These are phyloP conservation scores for Boletus sensibilis DNA, from an alignment of 768 basidiomycete species.

Conservation along the genomic window DNA sequence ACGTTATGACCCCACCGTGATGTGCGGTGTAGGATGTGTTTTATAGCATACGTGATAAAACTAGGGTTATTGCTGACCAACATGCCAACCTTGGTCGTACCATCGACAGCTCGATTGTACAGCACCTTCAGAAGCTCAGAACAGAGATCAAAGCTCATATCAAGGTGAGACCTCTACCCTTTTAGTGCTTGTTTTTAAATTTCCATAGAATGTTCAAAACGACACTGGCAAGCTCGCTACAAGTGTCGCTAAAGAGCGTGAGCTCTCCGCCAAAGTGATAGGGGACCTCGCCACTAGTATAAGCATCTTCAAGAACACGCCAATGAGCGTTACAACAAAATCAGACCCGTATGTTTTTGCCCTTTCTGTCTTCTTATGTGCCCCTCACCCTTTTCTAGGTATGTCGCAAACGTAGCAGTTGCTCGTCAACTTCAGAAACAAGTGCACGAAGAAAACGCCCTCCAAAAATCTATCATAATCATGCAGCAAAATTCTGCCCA, in stretches of 20 bases:
- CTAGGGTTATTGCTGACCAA: conserved; percentile 89
- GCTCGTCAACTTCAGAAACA: conserved; percentile 82
- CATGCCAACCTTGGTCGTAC: conserved; percentile 96
- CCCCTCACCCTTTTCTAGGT: conserved; percentile 37
- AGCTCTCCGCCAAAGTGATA: conserved; percentile 79
- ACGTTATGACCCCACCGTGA: not conserved
- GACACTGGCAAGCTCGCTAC: conserved; percentile 92
- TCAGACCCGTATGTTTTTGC: conserved; percentile 13
- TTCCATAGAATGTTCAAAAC: conserved; percentile 79
- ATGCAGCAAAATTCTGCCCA: conserved; percentile 97
- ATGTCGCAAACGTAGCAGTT: conserved; percentile 69
- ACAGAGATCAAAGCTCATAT: conserved; percentile 97
- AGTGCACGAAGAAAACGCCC: conserved; percentile 94
- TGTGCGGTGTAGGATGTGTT: conserved; percentile 68
- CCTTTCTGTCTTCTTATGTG: not conserved
- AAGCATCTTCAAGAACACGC: conserved; percentile 93
- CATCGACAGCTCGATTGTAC: conserved; percentile 95
- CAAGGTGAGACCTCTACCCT: conserved; percentile 50
- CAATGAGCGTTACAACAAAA: conserved; percentile 73
- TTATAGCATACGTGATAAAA: conserved; percentile 91
- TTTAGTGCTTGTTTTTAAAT: not conserved
- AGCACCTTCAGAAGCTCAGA: conserved; percentile 94
- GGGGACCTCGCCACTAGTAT: conserved; percentile 85
- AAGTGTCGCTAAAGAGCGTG: conserved; percentile 86
- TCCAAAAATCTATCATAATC: conserved; percentile 96